Percentiles rank a stretch among this genome's conserved stretches.
These are phyloP conservation scores for Collybia sp. DNA, from an alignment of 768 basidiomycete species.

Conservation along the genomic window DNA sequence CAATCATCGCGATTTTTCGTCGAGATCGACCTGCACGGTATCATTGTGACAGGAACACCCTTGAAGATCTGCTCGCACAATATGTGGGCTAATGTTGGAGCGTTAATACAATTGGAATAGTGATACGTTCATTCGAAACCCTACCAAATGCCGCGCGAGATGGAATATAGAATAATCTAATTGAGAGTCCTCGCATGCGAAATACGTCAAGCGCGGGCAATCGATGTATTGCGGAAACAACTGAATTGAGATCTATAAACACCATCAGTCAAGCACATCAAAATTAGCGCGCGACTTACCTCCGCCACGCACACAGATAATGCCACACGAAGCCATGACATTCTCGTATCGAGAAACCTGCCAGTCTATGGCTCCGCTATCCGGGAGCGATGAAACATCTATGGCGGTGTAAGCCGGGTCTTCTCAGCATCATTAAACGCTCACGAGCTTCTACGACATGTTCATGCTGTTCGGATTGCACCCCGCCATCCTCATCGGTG, in stretches of 20 bases:
- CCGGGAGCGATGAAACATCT: slow-evolving; percentile 5
- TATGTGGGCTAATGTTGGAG: too few relatives aligned
- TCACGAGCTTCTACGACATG: slow-evolving; percentile 41
- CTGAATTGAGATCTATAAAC: neutral
- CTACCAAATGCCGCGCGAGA: slow-evolving; percentile 22
- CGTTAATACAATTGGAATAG: too few relatives aligned
- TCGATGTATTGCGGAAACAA: neutral
- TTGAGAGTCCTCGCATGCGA: slow-evolving; percentile 21
- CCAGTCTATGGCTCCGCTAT: slow-evolving; percentile 29
- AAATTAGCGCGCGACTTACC: slow-evolving; percentile 13
- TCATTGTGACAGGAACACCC: slow-evolving; percentile 23
- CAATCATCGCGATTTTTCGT: slow-evolving; percentile 38
- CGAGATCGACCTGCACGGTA: slow-evolving; percentile 49
- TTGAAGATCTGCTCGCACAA: too few relatives aligned
- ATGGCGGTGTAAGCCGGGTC: too few relatives aligned
- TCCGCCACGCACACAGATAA: slow-evolving; percentile 38
- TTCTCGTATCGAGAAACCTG: slow-evolving; percentile 43
- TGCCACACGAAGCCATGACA: slow-evolving; percentile 32
- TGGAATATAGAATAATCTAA: slow-evolving; percentile 43
- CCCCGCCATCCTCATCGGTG: slow-evolving; percentile 43
- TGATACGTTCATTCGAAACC: slow-evolving; percentile 3
- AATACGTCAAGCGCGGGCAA: neutral
- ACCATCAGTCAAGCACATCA: neutral
- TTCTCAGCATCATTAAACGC: neutral
- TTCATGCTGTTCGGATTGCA: slow-evolving; percentile 19